Conservation (phyloP, 352 stramenopile genomes). For the Chrysophaeum taylorii region DNA sequence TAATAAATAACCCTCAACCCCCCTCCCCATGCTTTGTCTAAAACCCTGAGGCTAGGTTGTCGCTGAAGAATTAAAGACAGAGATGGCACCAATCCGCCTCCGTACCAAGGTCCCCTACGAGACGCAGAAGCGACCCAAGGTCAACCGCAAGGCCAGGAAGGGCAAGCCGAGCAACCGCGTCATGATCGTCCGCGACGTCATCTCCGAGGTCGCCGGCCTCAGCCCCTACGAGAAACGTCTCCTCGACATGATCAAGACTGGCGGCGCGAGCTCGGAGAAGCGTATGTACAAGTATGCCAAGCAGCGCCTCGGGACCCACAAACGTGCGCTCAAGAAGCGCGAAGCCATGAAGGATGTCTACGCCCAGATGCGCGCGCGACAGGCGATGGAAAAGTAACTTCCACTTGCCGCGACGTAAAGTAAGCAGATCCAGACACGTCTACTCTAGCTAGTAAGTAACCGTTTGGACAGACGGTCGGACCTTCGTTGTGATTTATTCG, state of each 20-base stretch:
- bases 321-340: constrained; percentile 90
- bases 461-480: too few species aligned
- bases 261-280: constrained; percentile 90
- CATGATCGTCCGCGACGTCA: constrained; percentile 81
- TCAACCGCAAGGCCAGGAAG: too few species aligned
- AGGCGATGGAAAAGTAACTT: constrained; percentile 41
- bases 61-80: too few species aligned
- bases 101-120: too few species aligned
- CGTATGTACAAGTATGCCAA: constrained; percentile 99
- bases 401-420: background rate
- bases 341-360: constrained; percentile 98
- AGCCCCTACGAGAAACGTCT: constrained; percentile 98
- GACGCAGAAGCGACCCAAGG: too few species aligned
- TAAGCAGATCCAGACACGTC: too few species aligned
- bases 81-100: too few species aligned
- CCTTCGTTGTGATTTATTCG: too few species aligned
- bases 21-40: too few species aligned
- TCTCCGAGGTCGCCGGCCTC: constrained; percentile 91
- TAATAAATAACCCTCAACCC: too few species aligned
- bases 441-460: background rate
- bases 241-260: constrained; percentile 99
- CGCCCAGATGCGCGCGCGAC: constrained; percentile 84
- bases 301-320: constrained; percentile 93
- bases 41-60: too few species aligned
- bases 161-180: constrained; percentile 96